phyloP scores from a whole-genome alignment of 306 rosid genomes.

The Biancaea sappan region DNA sequence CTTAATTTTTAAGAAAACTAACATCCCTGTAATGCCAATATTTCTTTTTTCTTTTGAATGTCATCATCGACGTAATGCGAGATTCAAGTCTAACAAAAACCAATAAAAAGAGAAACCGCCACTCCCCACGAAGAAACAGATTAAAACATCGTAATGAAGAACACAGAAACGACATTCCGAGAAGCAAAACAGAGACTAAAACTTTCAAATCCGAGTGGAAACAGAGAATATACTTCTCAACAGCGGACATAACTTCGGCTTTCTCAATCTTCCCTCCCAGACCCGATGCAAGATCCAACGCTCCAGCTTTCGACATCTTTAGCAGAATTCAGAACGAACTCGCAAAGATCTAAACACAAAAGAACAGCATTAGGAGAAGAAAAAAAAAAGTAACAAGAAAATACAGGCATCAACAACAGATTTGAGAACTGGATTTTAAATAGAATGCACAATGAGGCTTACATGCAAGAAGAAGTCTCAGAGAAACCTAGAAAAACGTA shows the following conservation, averaged over 20 bases:
- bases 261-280: slow-evolving; percentile 88
- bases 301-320: slow-evolving; percentile 54
- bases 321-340: background rate
- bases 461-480: background rate
- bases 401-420: background rate
- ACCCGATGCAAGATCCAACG: slow-evolving; percentile 86
- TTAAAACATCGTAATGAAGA: background rate
- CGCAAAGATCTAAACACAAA: slow-evolving; percentile 25
- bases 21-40: background rate
- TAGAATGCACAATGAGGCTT: background rate
- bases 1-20: background rate
- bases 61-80: background rate
- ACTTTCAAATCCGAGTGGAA: background rate
- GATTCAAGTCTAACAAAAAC: background rate
- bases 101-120: background rate
- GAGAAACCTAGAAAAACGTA: background rate
- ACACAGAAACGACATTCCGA: background rate
- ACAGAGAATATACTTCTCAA: slow-evolving; percentile 53
- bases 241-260: slow-evolving; percentile 68
- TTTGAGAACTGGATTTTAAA: background rate
- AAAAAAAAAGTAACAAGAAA: no score
- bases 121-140: background rate
- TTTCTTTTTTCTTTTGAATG: background rate
- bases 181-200: slow-evolving; percentile 2
- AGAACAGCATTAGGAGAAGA: background rate